Evolutionary conservation across 2,329 filamentous ascomycete species (phyloP).

Genomic region (Colletotrichum cereale): DNA sequence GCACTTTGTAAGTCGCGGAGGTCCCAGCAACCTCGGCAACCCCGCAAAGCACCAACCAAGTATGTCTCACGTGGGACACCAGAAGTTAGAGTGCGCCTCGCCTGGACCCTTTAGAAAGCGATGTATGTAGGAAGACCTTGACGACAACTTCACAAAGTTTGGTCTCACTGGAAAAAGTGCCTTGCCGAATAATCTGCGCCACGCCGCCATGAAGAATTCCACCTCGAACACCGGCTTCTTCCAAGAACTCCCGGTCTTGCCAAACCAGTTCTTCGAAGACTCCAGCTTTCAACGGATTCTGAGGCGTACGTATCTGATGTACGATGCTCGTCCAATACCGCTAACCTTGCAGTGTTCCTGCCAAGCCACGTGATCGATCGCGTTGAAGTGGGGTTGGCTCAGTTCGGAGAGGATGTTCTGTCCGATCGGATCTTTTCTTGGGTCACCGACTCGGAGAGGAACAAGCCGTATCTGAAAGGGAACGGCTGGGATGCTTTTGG

Average conservation of each 20-base stretch:
- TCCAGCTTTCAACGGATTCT: conserved; percentile 64
- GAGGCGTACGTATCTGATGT: conserved; percentile 54
- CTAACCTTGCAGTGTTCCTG: conserved; percentile 59
- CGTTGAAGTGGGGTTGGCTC: conserved; percentile 58
- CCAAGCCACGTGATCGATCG: conserved; percentile 54
- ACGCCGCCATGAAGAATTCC: conserved; percentile 56
- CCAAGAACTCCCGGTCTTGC: conserved; percentile 63
- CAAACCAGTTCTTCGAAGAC: conserved; percentile 70
- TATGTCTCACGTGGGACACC: conserved; percentile 6
- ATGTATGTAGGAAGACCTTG: not conserved
- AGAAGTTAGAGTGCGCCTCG: not conserved
- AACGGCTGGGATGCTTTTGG: conserved; percentile 73
- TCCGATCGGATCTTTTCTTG: conserved; percentile 66
- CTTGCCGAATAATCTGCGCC: not conserved
- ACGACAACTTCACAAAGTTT: not conserved
- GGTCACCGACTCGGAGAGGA: conserved; percentile 74
- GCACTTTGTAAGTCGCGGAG: not conserved
- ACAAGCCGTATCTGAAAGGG: conserved; percentile 70
- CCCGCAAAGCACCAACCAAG: conserved; percentile 22
- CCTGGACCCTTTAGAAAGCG: not conserved
- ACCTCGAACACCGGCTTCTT: conserved; percentile 66
- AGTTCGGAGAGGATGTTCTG: conserved; percentile 66
- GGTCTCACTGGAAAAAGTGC: not conserved
- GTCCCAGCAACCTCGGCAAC: not conserved
- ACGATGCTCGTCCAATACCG: not conserved